phyloP scores from a whole-genome alignment of 495 filamentous ascomycete species.

The Pyronema domesticum region DNA sequence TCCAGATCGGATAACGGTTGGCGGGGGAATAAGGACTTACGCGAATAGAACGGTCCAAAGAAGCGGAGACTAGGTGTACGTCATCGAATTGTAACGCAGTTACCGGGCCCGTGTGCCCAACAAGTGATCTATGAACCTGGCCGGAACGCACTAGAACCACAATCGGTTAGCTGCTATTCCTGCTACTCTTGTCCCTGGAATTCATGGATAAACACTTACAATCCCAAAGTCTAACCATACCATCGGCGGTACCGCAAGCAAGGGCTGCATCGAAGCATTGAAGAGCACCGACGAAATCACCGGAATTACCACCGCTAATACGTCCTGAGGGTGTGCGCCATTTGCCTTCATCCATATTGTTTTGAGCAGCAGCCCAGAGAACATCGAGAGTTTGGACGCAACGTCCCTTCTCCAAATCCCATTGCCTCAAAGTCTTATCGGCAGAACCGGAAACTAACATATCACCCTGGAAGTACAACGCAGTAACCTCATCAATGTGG shows the following conservation, averaged over 20 bases:
- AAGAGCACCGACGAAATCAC: conserved; percentile 83
- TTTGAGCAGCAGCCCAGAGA: conserved; percentile 95
- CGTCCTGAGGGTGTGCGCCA: conserved; percentile 41
- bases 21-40: conserved; percentile 36
- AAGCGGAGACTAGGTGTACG: conserved; percentile 84
- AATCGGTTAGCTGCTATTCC: neutral
- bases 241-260: conserved; percentile 95
- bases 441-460: conserved; percentile 88
- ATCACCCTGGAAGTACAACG: conserved; percentile 71
- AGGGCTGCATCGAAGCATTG: conserved; percentile 95
- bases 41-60: conserved; percentile 79
- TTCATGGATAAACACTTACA: conserved; percentile 16
- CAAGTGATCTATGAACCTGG: conserved; percentile 86
- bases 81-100: conserved; percentile 95
- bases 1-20: neutral
- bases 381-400: conserved; percentile 97
- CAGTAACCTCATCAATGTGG: conserved; percentile 88
- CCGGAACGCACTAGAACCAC: conserved; percentile 49
- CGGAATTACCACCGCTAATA: conserved; percentile 36
- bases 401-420: conserved; percentile 88
- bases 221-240: conserved; percentile 97
- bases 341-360: conserved; percentile 43
- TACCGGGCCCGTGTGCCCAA: conserved; percentile 90
- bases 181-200: neutral
- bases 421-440: conserved; percentile 92